Evolutionary conservation across 495 filamentous ascomycete species (phyloP).

Genomic region (Penicillium samsonianum): DNA sequence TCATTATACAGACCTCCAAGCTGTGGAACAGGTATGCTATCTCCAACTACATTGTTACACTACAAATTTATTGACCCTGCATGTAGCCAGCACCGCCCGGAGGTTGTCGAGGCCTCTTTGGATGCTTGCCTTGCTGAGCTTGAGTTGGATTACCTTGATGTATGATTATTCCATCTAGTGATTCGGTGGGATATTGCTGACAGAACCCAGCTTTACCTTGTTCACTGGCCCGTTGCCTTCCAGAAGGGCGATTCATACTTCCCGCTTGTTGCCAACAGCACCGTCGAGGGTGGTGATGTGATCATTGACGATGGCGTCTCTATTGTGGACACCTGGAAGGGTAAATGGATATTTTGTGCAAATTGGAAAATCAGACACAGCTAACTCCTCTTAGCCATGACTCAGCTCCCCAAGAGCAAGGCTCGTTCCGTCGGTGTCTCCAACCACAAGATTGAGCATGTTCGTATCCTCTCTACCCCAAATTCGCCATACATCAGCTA

Average conservation of each 20-base stretch:
- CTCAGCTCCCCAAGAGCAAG: slow-evolving; percentile 53
- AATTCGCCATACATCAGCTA: neutral
- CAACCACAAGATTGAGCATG: slow-evolving; percentile 49
- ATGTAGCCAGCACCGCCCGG: slow-evolving; percentile 46
- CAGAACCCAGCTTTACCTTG: slow-evolving; percentile 46
- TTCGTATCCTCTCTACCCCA: slow-evolving; percentile 20
- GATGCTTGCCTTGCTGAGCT: slow-evolving; percentile 51
- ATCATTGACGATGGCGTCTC: slow-evolving; percentile 49
- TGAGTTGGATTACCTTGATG: slow-evolving; percentile 52
- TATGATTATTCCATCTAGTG: slow-evolving; percentile 17
- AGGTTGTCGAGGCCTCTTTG: slow-evolving; percentile 46
- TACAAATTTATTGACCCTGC: slow-evolving; percentile 6
- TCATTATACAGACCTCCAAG: slow-evolving; percentile 46
- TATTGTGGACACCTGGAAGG: slow-evolving; percentile 55
- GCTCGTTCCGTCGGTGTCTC: slow-evolving; percentile 53
- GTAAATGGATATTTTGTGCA: slow-evolving; percentile 18
- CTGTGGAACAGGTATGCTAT: slow-evolving; percentile 41
- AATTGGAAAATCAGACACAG: neutral
- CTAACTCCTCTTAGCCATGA: slow-evolving; percentile 41
- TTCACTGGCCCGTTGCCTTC: slow-evolving; percentile 55
- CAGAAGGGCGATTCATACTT: slow-evolving; percentile 45
- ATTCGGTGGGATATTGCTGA: neutral
- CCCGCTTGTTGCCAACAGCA: slow-evolving; percentile 42
- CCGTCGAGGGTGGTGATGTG: slow-evolving; percentile 41
- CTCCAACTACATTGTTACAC: neutral